phyloP scores from a whole-genome alignment of 1,284 basidiomycete genomes.

The Microbotryum violaceum region DNA sequence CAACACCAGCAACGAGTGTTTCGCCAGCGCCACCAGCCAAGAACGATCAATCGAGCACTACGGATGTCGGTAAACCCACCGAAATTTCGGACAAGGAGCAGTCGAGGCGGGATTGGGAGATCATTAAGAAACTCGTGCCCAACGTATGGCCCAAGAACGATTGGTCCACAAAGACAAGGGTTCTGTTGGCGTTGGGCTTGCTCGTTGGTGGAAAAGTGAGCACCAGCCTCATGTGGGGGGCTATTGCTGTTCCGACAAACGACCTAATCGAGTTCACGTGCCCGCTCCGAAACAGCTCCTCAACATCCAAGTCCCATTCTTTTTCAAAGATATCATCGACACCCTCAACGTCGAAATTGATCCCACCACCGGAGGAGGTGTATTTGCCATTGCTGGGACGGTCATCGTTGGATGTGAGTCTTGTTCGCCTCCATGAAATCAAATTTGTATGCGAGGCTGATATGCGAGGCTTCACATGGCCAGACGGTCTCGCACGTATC shows the following conservation, averaged over 20 bases:
- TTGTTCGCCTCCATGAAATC: not conserved
- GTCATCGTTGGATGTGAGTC: conserved; percentile 80
- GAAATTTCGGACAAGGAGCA: conserved; percentile 25
- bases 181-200: conserved; percentile 72
- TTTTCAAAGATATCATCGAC: conserved; percentile 92
- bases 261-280: too few species aligned
- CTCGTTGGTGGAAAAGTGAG: conserved; percentile 78
- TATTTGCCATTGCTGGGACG: conserved; percentile 84
- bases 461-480: not conserved
- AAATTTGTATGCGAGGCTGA: not conserved
- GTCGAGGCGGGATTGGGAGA: conserved; percentile 36
- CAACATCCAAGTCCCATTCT: conserved; percentile 93
- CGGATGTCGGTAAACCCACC: conserved; percentile 11
- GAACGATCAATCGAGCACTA: not conserved
- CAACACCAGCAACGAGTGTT: not conserved
- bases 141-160: conserved; percentile 55
- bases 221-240: too few species aligned
- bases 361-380: conserved; percentile 53
- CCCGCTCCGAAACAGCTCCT: conserved; percentile 51
- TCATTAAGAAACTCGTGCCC: conserved; percentile 49
- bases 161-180: conserved; percentile 55
- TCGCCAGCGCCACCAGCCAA: not conserved
- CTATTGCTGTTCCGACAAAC: too few species aligned
- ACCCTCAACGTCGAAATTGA: conserved; percentile 75
- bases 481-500: conserved; percentile 84